Base-by-base conservation (phyloP, 164 flowering plant genomes). In the Vitis amurensis region DNA sequence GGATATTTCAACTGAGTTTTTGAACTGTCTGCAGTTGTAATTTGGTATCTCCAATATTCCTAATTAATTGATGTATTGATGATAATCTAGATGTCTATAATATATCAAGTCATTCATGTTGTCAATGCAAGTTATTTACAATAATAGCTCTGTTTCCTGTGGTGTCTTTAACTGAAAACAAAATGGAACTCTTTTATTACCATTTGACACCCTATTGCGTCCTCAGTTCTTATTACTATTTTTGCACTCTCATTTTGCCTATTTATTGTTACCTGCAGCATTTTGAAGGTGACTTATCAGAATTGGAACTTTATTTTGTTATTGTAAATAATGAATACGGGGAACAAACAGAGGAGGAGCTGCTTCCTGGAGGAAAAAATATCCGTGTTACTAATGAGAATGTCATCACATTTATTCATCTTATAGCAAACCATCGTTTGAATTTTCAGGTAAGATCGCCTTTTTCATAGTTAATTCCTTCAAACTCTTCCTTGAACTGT, bases 291-390 rank as follows among this genome's bases (percentile, higher is more conserved):
- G 91, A 95, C 59, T 67, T 93, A 29, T 86, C 97, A 5, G 92
- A 83, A 48, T 78, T 95, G 52, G 99, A 93, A 67, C 82, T 95
- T 61, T 95, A 95, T 79, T 95, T 95, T 84, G 98, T 95, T 44
- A 88, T 93, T 73, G 79, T 88, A 56, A 95, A 88, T 72, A 95
- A 91, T 85, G 99, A 95, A 68, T 95, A 95, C 75, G 99, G 99
- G 59, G 98, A 91, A 84, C 97, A 93, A 82, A 88, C 84, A 71
- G 96, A 91, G 74, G 96, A 91, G 68, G 99, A 95, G 78, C 86
- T 95, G 67, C 78, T 89, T 73, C 88, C 88, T 9, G 94, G 93
- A 44, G 99, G 98, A 61, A 95, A 85, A 77, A 86, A 85, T 73
- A 68, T 71, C 10, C 94, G 89, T 65, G 97, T 95, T 50, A 93